phyloP scores from a whole-genome alignment of 2,329 filamentous ascomycete genomes.

The Aspergillus versicolor region DNA sequence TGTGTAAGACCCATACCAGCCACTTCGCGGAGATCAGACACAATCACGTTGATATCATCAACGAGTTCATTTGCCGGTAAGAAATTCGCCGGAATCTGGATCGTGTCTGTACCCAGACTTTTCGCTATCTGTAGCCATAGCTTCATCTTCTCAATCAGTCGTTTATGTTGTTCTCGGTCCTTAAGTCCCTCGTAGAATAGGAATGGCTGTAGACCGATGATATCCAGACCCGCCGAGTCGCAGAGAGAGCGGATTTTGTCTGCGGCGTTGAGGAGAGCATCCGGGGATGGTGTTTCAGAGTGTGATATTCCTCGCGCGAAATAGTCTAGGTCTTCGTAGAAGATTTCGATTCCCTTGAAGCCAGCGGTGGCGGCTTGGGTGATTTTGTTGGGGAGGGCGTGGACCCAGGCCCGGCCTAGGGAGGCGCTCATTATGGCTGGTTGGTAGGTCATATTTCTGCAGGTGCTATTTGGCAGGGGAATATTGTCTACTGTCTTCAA shows the following conservation, averaged over 20 bases:
- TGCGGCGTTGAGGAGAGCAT: constrained; percentile 25
- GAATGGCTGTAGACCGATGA: constrained; percentile 69
- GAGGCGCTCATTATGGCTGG: constrained; percentile 74
- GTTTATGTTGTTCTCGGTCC: constrained; percentile 59
- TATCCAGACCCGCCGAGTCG: constrained; percentile 26
- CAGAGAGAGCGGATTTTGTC: constrained; percentile 51
- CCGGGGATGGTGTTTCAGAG: constrained; percentile 7
- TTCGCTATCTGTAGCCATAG: constrained; percentile 69
- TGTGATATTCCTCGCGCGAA: constrained; percentile 22
- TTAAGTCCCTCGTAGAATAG: constrained; percentile 72
- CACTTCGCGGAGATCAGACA: constrained; percentile 61
- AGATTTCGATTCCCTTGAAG: constrained; percentile 35
- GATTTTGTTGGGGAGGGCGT: constrained; percentile 66
- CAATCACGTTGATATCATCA: constrained; percentile 56
- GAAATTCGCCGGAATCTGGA: constrained; percentile 73
- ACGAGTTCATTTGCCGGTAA: constrained; percentile 45
- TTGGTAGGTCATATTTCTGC: constrained; percentile 24
- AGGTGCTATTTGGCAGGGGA: too few species aligned
- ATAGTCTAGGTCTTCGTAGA: constrained; percentile 35
- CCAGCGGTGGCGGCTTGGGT: constrained; percentile 57
- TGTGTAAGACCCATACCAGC: constrained; percentile 62
- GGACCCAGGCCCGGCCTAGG: constrained; percentile 69
- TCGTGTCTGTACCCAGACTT: constrained; percentile 67
- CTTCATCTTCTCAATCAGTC: constrained; percentile 59
- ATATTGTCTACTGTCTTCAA: too few species aligned